A percentile compares a stretch with the other conserved stretches of the same genome.
Conservation (phyloP, 441 rosid species). For the Corymbia citriodora region DNA sequence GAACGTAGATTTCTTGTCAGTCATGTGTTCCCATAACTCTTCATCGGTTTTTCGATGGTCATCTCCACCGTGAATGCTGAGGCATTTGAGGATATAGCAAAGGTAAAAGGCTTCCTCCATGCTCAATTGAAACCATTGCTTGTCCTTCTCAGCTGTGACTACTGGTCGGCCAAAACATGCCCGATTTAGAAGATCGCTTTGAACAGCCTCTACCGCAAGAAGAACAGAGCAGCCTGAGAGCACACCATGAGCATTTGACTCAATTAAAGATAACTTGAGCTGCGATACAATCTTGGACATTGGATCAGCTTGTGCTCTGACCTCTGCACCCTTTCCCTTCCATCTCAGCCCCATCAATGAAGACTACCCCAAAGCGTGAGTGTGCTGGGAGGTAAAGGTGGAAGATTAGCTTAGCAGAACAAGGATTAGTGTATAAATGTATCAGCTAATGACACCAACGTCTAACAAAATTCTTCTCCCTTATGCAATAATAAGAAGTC, state of each 20-base stretch:
- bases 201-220: constrained; percentile 31
- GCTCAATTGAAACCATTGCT: constrained; percentile 51
- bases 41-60: constrained; percentile 9
- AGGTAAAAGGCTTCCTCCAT: constrained; percentile 73
- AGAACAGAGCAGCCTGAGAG: constrained; percentile 39
- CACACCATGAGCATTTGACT: constrained; percentile 25
- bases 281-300: constrained; percentile 38
- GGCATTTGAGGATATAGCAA: constrained; percentile 43
- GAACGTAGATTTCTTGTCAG: constrained; percentile 31
- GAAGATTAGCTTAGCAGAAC: neutral
- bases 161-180: constrained; percentile 52
- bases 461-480: neutral
- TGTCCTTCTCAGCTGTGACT: constrained; percentile 36
- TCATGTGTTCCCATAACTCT: constrained; percentile 45
- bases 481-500: neutral
- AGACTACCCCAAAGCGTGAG: neutral
- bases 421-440: neutral
- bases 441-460: neutral
- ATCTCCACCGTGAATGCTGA: constrained; percentile 27
- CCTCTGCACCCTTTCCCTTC: constrained; percentile 65
- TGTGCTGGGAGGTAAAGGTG: neutral
- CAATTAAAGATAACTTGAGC: constrained; percentile 35
- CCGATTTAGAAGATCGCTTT: constrained; percentile 40
- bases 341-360: constrained; percentile 57
- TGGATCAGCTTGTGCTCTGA: constrained; percentile 60